Percentiles rank a stretch among this genome's conserved stretches.
Evolutionary conservation across 139 green algal species (phyloP).

Genomic region (Zygnema circumcarinatum): DNA sequence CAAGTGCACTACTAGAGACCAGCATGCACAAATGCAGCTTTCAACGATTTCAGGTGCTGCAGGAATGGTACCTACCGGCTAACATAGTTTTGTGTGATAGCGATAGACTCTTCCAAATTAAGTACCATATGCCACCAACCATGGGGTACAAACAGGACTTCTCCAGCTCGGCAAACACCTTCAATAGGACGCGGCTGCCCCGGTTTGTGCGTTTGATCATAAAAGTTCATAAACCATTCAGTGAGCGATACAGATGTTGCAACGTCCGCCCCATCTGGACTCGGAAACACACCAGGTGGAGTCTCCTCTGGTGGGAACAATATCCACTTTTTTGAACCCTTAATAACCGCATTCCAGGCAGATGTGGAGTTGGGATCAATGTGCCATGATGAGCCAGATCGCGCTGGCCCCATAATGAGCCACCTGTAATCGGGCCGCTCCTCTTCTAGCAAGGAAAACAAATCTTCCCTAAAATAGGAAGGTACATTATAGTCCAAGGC

Average conservation of each 20-base stretch:
- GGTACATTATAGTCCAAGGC: conserved; percentile 78
- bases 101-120: conserved; percentile 65
- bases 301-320: conserved; percentile 79
- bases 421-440: conserved; percentile 83
- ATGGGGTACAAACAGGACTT: conserved; percentile 69
- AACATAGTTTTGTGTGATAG: conserved; percentile 66
- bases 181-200: conserved; percentile 49
- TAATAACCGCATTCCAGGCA: conserved; percentile 94
- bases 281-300: conserved; percentile 88
- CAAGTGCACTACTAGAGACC: no score
- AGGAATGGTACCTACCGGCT: conserved; percentile 36
- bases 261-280: conserved; percentile 88
- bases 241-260: conserved; percentile 83
- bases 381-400: conserved; percentile 60
- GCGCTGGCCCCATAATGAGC: conserved; percentile 85
- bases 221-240: conserved; percentile 86
- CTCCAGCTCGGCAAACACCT: conserved; percentile 58
- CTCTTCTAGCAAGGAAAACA: conserved; percentile 83
- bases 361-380: conserved; percentile 90
- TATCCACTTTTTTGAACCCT: conserved; percentile 91
- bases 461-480: conserved; percentile 82
- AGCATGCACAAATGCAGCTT: no score
- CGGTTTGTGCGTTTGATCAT: conserved; percentile 37
- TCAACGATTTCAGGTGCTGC: no score
- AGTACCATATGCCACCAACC: conserved; percentile 70